phyloP scores from a whole-genome alignment of 129 eudicot genomes.

The Flaveria bidentis region DNA sequence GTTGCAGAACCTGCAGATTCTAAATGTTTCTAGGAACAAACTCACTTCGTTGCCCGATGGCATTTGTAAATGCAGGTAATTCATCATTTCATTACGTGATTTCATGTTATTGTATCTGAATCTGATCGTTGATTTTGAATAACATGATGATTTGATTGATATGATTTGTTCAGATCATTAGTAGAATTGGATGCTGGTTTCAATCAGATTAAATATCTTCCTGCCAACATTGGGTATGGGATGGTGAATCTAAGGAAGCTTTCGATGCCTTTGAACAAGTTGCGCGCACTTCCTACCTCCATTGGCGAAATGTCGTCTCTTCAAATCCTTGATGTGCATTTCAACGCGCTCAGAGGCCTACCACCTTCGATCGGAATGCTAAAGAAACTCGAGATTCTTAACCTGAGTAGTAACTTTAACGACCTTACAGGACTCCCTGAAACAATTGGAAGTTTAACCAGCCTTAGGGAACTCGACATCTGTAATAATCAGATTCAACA shows the following conservation, averaged over 20 bases:
- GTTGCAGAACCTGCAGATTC: constrained; percentile 53
- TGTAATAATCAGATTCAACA: constrained; percentile 87
- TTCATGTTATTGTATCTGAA: no score
- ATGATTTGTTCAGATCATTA: constrained; percentile 52
- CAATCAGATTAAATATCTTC: constrained; percentile 74
- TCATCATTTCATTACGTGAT: background rate
- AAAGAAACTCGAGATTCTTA: constrained; percentile 63
- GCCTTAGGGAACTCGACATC: constrained; percentile 76
- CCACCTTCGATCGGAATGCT: constrained; percentile 69
- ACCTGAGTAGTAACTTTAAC: constrained; percentile 76
- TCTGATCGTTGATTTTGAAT: no score
- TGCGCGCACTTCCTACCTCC: constrained; percentile 83
- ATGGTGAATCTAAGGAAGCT: constrained; percentile 65
- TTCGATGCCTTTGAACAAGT: constrained; percentile 65
- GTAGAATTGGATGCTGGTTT: constrained; percentile 84
- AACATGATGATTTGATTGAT: background rate
- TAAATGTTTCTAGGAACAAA: constrained; percentile 89
- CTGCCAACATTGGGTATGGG: constrained; percentile 77
- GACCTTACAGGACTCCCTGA: constrained; percentile 75
- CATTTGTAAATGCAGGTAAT: constrained; percentile 87
- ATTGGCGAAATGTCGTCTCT: constrained; percentile 81
- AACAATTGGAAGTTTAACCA: constrained; percentile 63
- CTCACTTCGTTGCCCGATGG: constrained; percentile 80
- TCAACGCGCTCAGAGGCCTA: constrained; percentile 84
- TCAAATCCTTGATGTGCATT: constrained; percentile 66